phyloP scores from a whole-genome alignment of 2,329 filamentous ascomycete species.

The Dryadomyces quercivorus region DNA sequence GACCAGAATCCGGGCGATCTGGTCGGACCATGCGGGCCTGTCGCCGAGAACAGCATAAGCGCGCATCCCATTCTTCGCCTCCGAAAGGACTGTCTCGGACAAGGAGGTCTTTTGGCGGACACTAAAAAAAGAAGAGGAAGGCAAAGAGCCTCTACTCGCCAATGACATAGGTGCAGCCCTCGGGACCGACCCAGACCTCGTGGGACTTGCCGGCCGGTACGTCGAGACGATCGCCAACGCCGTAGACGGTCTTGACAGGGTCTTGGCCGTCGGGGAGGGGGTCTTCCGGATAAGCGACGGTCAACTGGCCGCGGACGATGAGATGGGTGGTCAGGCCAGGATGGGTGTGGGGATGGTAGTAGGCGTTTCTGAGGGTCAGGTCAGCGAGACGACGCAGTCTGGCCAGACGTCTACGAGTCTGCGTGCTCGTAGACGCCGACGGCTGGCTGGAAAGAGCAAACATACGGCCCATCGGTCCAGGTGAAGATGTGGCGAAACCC shows the following conservation, averaged over 20 bases:
- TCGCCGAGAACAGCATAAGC: too few species aligned
- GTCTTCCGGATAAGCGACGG: constrained; percentile 50
- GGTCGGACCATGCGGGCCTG: too few species aligned
- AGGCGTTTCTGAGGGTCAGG: constrained; percentile 43
- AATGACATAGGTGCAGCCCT: constrained; percentile 57
- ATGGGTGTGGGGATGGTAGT: constrained; percentile 60
- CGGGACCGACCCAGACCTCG: constrained; percentile 55
- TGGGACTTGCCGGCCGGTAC: constrained; percentile 52
- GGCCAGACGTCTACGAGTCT: not conserved
- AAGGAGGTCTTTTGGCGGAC: too few species aligned
- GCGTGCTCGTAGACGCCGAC: not conserved
- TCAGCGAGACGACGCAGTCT: not conserved
- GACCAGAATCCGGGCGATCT: too few species aligned
- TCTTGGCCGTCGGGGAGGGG: constrained; percentile 23
- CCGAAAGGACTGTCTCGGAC: too few species aligned
- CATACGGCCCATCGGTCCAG: constrained; percentile 59
- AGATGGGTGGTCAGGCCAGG: constrained; percentile 54
- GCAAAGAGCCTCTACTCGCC: constrained; percentile 30
- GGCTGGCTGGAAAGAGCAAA: too few species aligned
- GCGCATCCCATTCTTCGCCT: too few species aligned
- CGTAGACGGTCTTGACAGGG: constrained; percentile 37
- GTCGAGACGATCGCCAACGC: constrained; percentile 50
- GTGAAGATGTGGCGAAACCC: constrained; percentile 59
- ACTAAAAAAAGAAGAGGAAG: too few species aligned
- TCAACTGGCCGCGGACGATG: constrained; percentile 52